Base-by-base conservation (phyloP, 2,329 filamentous ascomycete species). In the Alternaria novae-zelandiae region DNA sequence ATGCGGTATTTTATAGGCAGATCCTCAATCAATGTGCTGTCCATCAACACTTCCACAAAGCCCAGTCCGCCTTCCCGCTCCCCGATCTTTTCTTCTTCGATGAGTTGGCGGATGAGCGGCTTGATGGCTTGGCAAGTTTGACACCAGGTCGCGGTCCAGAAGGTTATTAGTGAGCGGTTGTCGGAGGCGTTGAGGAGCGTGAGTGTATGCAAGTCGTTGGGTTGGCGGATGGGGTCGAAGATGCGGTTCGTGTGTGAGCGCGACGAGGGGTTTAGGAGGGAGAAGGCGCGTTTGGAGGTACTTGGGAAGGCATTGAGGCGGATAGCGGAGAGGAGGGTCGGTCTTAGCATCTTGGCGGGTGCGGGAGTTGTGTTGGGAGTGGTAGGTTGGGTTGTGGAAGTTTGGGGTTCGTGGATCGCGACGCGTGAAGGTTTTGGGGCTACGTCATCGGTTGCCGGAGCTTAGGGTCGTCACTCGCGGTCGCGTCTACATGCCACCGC, bases 81-180 rank as follows among this genome's bases (percentile, higher is more conserved):
- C 1, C 84, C 84, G 0, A 83, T 70, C 2, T 80, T 76, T 46
- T 83, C 82, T 28, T 80, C 74, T 55, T 82, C 78, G 26, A 86
- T 78, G 32, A 86, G 68, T 3, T 74, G 65, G n/a, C 72, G 73
- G 10, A 86, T 55, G 6, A 85, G 64, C 1, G 83, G 83, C 10
- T 79, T 78, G 6, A 85, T 75, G 10, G 74, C 70, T 23, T 80
- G 78, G 71, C 83, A 85, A 6, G 80, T 81, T 2, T 77, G 71
- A 64, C 82, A 83, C 82, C 83, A 86, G 4, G 80, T 80, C 3
- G 84, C 82, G 44, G 79, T 83, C 84, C 84, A 86, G 11, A 86
- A 73, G 0, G 84, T 86, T 47, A 86, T 79, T 1, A 86, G 72
- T 0, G 83, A 78, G 9, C 77, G 75, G 45, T 82, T 80, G 12